Conservation (phyloP, 345 rosid genomes). For the Citrus reticulata region DNA sequence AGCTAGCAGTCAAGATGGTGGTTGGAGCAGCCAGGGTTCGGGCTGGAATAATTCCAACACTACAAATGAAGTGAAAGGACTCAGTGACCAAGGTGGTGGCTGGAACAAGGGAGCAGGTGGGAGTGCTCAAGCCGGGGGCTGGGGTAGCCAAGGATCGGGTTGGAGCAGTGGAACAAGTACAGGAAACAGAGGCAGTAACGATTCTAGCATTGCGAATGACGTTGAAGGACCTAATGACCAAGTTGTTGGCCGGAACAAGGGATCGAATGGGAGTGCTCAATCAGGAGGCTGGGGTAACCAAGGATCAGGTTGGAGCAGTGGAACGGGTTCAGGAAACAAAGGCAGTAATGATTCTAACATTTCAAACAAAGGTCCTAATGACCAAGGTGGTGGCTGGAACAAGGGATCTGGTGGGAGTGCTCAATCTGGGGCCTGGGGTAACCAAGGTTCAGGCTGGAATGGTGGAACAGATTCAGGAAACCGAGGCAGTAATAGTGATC, state of each 20-base stretch:
- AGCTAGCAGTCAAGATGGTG: constrained; percentile 28
- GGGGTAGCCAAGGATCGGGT: constrained; percentile 14
- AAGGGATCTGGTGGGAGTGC: background rate
- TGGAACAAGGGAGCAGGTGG: constrained; percentile 4
- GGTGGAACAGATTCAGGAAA: constrained; percentile 11
- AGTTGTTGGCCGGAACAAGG: background rate
- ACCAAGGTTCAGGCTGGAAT: constrained; percentile 16
- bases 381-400: constrained; percentile 7
- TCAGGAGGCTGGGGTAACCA: constrained; percentile 14
- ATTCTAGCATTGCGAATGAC: background rate
- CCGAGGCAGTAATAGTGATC: constrained; percentile 1
- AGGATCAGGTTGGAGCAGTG: constrained; percentile 15
- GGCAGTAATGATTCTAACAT: background rate
- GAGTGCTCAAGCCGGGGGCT: background rate
- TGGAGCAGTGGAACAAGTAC: constrained; percentile 14
- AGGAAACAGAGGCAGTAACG: background rate
- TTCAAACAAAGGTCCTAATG: background rate
- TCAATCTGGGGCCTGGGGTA: constrained; percentile 12
- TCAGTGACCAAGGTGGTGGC: background rate
- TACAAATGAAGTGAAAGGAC: constrained; percentile 4
- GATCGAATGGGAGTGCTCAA: background rate
- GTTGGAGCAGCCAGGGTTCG: constrained; percentile 34
- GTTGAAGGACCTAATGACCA: background rate
- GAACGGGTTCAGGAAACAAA: constrained; percentile 5
- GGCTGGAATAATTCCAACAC: constrained; percentile 5